Percentiles rank a stretch among this genome's conserved stretches.
Conservation (phyloP, 1,284 basidiomycete genomes). For the Tremellales sp. region DNA sequence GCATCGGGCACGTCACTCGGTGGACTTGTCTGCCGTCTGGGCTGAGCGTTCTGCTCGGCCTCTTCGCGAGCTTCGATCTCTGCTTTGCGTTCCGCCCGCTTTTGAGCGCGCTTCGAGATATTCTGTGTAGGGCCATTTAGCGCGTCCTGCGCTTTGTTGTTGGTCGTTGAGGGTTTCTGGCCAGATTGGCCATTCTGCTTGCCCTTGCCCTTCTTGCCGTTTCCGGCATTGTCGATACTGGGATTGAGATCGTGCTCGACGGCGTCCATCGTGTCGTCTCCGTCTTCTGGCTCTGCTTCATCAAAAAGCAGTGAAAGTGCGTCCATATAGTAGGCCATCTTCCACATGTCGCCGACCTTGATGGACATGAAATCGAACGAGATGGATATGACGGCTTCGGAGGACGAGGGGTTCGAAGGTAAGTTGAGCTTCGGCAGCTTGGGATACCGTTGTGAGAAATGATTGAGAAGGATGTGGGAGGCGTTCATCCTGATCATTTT, state of each 20-base stretch:
- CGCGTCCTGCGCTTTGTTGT: too few relatives aligned
- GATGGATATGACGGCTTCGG: constrained; percentile 57
- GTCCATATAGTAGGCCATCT: constrained; percentile 66
- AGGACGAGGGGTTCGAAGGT: constrained; percentile 5
- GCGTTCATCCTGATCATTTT: constrained; percentile 71
- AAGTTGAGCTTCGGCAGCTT: constrained; percentile 61
- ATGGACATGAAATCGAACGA: constrained; percentile 78
- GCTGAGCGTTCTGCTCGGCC: background rate
- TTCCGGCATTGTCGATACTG: constrained; percentile 6
- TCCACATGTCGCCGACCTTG: constrained; percentile 72
- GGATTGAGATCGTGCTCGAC: constrained; percentile 16
- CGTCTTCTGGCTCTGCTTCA: constrained; percentile 55
- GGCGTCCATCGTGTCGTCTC: constrained; percentile 7
- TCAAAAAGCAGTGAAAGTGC: constrained; percentile 65
- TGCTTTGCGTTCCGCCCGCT: background rate
- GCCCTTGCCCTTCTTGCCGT: background rate
- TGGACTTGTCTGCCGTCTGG: background rate
- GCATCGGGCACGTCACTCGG: background rate
- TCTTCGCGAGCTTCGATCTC: background rate
- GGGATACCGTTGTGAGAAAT: constrained; percentile 92
- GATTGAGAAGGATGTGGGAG: constrained; percentile 76
- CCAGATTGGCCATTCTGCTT: background rate
- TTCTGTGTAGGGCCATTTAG: too few relatives aligned
- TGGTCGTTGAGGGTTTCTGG: too few relatives aligned
- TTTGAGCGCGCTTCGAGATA: background rate